Percentiles rank a stretch among this genome's conserved stretches.
Conservation (phyloP, 2,329 filamentous ascomycete species). For the Cyphellophora europaea region DNA sequence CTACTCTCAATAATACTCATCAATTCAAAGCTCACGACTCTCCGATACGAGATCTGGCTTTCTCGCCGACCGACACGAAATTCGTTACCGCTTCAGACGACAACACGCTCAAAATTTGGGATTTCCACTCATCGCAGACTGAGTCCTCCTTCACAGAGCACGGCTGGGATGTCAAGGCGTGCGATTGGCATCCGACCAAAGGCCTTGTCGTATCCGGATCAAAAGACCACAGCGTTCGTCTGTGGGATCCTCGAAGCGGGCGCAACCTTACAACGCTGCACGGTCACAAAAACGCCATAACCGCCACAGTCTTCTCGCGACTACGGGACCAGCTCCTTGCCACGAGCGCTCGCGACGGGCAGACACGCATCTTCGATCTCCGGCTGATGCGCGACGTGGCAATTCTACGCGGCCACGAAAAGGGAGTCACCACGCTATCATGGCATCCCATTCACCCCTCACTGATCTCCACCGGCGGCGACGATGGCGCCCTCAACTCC, state of each 20-base stretch:
- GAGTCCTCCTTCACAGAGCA: conserved; percentile 85
- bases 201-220: conserved; percentile 90
- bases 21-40: conserved; percentile 85
- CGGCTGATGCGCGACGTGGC: conserved; percentile 98
- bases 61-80: conserved; percentile 88
- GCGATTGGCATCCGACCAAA: conserved; percentile 96
- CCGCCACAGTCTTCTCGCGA: conserved; percentile 82
- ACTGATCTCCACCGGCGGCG: conserved; percentile 79
- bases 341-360: conserved; percentile 87
- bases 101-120: conserved; percentile 86
- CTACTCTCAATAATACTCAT: conserved; percentile 98
- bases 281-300: conserved; percentile 95
- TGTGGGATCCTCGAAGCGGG: conserved; percentile 92
- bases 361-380: conserved; percentile 85
- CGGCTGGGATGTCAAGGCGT: conserved; percentile 93
- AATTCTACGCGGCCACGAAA: conserved; percentile 86
- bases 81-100: conserved; percentile 96
- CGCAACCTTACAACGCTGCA: conserved; percentile 88
- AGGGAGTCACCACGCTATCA: conserved; percentile 82
- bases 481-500: conserved; percentile 82
- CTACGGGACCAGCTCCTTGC: conserved; percentile 77
- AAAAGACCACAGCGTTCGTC: conserved; percentile 93
- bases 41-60: conserved; percentile 82
- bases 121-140: conserved; percentile 78
- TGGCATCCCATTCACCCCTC: conserved; percentile 93